phyloP scores from a whole-genome alignment of 177 flowering plant genomes.

The Telopea speciosissima region DNA sequence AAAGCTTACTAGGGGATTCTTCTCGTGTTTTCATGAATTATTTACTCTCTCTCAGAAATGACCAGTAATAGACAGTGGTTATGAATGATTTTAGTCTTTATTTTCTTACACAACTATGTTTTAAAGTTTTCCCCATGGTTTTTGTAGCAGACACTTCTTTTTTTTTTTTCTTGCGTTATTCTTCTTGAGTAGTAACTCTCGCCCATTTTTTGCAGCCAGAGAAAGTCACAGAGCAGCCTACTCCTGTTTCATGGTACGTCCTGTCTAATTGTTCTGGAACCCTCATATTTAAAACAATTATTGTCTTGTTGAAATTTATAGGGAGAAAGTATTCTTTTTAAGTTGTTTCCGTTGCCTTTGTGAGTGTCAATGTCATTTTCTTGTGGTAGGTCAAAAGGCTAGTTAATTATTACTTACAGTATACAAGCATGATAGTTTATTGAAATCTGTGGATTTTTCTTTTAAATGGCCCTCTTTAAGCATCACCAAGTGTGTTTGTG shows the following conservation, averaged over 20 bases:
- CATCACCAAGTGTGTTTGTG: not conserved
- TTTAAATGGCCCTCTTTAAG: not conserved
- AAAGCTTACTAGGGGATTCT: not conserved
- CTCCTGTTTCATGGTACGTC: slow-evolving; percentile 79
- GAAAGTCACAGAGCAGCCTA: slow-evolving; percentile 56
- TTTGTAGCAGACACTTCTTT: not conserved
- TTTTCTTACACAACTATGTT: too few relatives aligned
- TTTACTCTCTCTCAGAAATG: not conserved
- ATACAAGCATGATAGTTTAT: not conserved
- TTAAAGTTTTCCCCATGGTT: not conserved
- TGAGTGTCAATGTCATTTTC: not conserved
- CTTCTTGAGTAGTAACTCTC: not conserved
- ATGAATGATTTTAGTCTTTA: too few relatives aligned
- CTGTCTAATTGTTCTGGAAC: not conserved
- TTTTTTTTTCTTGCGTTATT: not conserved
- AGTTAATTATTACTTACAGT: not conserved
- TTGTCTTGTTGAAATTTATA: not conserved
- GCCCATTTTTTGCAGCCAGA: slow-evolving; percentile 47
- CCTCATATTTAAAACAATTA: not conserved
- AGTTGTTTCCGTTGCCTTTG: not conserved
- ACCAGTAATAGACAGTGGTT: too few relatives aligned
- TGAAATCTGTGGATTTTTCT: not conserved
- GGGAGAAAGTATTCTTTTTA: not conserved
- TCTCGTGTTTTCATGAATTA: too few relatives aligned
- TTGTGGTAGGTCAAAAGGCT: not conserved